A percentile compares a stretch with the other conserved stretches of the same genome.
Conservation (phyloP, 495 filamentous ascomycete species). For the Neohortaea acidophila region DNA sequence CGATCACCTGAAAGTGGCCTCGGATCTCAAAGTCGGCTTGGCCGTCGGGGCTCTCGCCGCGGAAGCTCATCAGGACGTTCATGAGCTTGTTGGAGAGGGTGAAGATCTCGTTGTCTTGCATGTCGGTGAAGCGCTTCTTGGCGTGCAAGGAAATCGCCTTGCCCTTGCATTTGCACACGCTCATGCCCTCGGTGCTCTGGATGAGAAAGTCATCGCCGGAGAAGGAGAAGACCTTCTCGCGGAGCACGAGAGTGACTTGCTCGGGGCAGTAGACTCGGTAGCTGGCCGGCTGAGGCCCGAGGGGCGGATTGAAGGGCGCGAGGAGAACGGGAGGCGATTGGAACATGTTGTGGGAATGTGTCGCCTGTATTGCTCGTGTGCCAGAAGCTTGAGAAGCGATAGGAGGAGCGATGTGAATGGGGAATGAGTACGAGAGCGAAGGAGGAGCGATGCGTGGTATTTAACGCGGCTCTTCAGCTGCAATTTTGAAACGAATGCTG, state of each 20-base stretch:
- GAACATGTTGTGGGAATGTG: no score
- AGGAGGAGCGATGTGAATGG: no score
- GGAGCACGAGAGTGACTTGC: slow-evolving; percentile 11
- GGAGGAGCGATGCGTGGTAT: no score
- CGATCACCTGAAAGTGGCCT: slow-evolving; percentile 12
- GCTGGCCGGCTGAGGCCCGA: slow-evolving; percentile 11
- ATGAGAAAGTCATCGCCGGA: slow-evolving; percentile 16
- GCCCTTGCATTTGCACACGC: slow-evolving; percentile 11
- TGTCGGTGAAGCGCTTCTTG: slow-evolving; percentile 12
- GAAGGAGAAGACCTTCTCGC: slow-evolving; percentile 13
- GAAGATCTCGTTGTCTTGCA: slow-evolving; percentile 12
- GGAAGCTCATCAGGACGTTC: slow-evolving; percentile 10
- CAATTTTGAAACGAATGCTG: no score
- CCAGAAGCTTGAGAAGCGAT: no score
- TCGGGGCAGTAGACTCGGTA: slow-evolving; percentile 10
- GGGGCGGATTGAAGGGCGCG: slow-evolving; percentile 6
- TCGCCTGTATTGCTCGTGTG: no score
- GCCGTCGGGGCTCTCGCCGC: slow-evolving; percentile 5
- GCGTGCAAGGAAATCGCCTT: slow-evolving; percentile 7
- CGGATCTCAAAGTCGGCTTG: slow-evolving; percentile 11
- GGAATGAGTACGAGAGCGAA: no score
- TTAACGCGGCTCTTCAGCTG: no score
- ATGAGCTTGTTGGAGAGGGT: slow-evolving; percentile 17
- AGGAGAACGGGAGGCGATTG: slow-evolving; percentile 9
- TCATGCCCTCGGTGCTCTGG: slow-evolving; percentile 9